A percentile compares a stretch with the other conserved stretches of the same genome.
Evolutionary conservation across 331 rosid species (phyloP).

Genomic region (Arachis monticola): DNA sequence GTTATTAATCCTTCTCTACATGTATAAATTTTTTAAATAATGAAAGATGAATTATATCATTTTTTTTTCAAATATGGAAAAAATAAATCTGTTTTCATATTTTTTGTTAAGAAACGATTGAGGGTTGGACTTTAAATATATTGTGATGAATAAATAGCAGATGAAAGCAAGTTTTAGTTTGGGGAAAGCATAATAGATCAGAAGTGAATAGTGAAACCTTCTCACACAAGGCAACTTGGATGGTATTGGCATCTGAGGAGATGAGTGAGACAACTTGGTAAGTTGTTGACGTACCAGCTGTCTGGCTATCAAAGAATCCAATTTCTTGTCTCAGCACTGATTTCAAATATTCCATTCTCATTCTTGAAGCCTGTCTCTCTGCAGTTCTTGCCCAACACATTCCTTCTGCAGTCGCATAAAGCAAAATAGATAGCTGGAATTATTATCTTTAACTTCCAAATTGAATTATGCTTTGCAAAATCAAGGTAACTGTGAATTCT

Average conservation of each 20-base stretch:
- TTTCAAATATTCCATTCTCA: conserved; percentile 80
- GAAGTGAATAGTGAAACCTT: conserved; percentile 54
- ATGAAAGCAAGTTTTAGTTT: not conserved
- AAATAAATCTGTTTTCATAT: too few species aligned
- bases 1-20: too few species aligned
- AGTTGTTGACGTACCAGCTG: conserved; percentile 75
- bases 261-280: conserved; percentile 82
- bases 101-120: too few species aligned
- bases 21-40: too few species aligned
- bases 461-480: conserved; percentile 10
- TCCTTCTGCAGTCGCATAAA: conserved; percentile 64
- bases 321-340: conserved; percentile 94
- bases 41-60: too few species aligned
- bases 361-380: conserved; percentile 84
- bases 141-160: too few species aligned
- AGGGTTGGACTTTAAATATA: too few species aligned
- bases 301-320: conserved; percentile 76
- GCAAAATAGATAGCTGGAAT: conserved; percentile 22
- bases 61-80: too few species aligned
- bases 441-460: conserved; percentile 1
- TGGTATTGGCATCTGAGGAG: conserved; percentile 75
- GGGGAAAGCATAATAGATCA: not conserved
- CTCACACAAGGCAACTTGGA: conserved; percentile 84
- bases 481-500: too few species aligned
- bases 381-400: conserved; percentile 91